These are phyloP conservation scores for Aspergillus pseudonomiae DNA, from an alignment of 2,329 filamentous ascomycete genomes.

Conservation along the genomic window DNA sequence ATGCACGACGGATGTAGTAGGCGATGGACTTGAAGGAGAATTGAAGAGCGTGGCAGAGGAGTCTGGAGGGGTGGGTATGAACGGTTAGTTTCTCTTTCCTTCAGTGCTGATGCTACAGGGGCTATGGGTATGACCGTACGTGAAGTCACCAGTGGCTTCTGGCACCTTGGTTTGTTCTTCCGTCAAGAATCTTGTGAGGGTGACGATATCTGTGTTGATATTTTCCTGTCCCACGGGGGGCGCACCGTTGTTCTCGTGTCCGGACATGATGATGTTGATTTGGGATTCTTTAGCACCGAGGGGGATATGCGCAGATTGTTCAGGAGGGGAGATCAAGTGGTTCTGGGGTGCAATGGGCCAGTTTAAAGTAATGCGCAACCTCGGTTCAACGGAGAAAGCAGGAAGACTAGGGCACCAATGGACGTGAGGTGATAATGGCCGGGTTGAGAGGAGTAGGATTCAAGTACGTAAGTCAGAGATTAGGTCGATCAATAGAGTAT, in stretches of 20 bases:
- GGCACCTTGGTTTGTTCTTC: constrained; percentile 93
- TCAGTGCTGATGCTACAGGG: neutral
- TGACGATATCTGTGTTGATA: constrained; percentile 95
- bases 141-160: constrained; percentile 97
- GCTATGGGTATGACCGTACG: constrained; percentile 60
- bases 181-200: constrained; percentile 90
- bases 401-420: constrained; percentile 12
- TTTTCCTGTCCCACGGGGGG: constrained; percentile 68
- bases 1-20: constrained; percentile 97
- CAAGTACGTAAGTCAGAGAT: neutral
- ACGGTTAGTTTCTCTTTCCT: neutral
- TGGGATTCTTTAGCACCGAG: constrained; percentile 1
- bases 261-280: constrained; percentile 34
- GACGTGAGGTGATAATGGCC: neutral
- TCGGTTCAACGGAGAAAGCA: constrained; percentile 36
- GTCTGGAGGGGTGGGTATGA: constrained; percentile 52
- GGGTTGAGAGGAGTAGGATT: neutral
- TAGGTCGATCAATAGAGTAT: neutral
- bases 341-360: neutral
- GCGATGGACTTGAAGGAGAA: constrained; percentile 99
- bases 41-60: constrained; percentile 95
- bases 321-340: constrained; percentile 5
- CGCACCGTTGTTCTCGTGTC: constrained; percentile 44
- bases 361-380: constrained; percentile 22
- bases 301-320: constrained; percentile 7